Conservation (phyloP, 352 stramenopile species). For the Pythium pyrilobum region DNA sequence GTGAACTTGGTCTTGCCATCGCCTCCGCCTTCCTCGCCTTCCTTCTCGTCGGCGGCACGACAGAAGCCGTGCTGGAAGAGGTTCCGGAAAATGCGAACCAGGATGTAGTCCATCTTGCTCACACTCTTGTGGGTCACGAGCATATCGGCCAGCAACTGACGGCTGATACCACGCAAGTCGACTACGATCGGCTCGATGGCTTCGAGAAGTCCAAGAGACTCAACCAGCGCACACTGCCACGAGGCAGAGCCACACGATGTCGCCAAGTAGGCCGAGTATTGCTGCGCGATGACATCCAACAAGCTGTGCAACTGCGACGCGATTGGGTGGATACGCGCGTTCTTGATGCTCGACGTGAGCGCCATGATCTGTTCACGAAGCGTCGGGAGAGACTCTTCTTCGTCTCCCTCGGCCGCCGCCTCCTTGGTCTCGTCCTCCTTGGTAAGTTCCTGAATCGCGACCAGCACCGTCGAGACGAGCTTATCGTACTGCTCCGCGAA, state of each 20-base stretch:
- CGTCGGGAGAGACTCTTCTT: conserved; percentile 18
- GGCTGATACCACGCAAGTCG: conserved; percentile 71
- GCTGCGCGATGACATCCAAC: conserved; percentile 37
- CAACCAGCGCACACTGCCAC: conserved; percentile 7
- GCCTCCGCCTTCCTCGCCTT: conserved; percentile 85
- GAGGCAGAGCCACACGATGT: conserved; percentile 18
- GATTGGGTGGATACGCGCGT: conserved; percentile 67
- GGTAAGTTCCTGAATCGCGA: conserved; percentile 77
- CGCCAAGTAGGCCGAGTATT: conserved; percentile 37
- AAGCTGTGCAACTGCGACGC: conserved; percentile 45
- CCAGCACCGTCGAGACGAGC: conserved; percentile 66
- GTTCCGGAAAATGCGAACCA: conserved; percentile 95
- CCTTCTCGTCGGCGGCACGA: conserved; percentile 40
- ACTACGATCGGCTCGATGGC: conserved; percentile 53
- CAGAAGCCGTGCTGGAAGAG: conserved; percentile 97
- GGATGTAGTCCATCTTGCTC: conserved; percentile 94
- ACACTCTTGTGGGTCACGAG: conserved; percentile 87
- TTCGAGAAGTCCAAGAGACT: conserved; percentile 52
- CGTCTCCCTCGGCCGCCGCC: conserved; percentile 8
- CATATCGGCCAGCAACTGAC: conserved; percentile 71
- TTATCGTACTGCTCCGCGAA: conserved; percentile 64
- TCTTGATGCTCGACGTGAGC: conserved; percentile 55
- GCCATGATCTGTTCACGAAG: conserved; percentile 48
- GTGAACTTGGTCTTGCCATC: conserved; percentile 94
- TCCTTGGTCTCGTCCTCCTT: conserved; percentile 29